These are phyloP conservation scores for Syzygium aqueum DNA, from an alignment of 345 rosid genomes.

Conservation along the genomic window DNA sequence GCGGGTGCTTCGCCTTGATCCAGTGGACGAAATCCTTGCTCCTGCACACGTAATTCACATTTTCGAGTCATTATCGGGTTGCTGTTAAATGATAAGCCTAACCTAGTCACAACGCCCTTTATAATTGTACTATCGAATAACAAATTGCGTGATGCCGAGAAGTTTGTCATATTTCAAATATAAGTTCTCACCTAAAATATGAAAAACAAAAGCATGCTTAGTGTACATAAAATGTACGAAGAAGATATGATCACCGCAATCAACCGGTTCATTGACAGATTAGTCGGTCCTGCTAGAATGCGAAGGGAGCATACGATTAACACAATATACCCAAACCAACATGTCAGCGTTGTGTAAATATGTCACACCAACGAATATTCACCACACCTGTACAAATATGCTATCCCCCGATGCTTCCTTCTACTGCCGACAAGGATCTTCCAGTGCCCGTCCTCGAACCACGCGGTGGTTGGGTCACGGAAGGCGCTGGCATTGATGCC, in stretches of 20 bases:
- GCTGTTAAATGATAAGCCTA: background rate
- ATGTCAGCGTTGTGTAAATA: background rate
- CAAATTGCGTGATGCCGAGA: background rate
- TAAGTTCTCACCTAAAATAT: background rate
- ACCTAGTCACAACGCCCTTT: background rate
- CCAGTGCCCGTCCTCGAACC: conserved; percentile 64
- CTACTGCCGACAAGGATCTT: conserved; percentile 44
- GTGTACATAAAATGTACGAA: background rate
- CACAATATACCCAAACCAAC: background rate
- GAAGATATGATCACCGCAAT: background rate
- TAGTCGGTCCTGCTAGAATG: background rate
- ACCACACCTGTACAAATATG: conserved; percentile 24
- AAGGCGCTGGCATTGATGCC: conserved; percentile 61
- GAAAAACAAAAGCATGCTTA: background rate
- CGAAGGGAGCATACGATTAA: background rate
- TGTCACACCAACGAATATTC: background rate
- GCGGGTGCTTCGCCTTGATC: conserved; percentile 59
- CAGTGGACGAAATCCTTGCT: conserved; percentile 62
- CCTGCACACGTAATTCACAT: background rate
- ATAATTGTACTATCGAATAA: background rate
- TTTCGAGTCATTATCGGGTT: background rate
- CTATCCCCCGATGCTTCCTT: conserved; percentile 48
- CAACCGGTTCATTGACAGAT: background rate
- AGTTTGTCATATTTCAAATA: background rate
- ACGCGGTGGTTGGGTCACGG: conserved; percentile 91